Percentiles rank a stretch among this genome's conserved stretches.
These are phyloP conservation scores for Microdochium trichocladiopsis DNA, from an alignment of 2,329 filamentous ascomycete species.

Conservation along the genomic window DNA sequence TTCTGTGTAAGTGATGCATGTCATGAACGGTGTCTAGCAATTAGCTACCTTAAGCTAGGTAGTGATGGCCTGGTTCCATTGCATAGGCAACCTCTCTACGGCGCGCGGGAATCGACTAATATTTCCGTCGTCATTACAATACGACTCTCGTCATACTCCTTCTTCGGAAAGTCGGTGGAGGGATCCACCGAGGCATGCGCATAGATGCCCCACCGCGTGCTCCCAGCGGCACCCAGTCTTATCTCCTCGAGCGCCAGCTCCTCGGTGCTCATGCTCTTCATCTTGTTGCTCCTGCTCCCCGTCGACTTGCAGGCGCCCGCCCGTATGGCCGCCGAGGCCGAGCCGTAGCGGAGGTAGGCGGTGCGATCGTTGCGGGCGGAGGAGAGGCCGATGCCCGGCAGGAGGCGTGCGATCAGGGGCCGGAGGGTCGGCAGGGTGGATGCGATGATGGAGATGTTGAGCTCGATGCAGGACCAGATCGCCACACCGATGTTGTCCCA, in stretches of 20 bases:
- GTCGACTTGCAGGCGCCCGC: constrained; percentile 3
- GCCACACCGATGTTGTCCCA: constrained; percentile 22
- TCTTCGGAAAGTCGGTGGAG: not conserved
- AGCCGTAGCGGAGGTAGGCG: constrained; percentile 10
- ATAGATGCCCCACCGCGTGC: constrained; percentile 1
- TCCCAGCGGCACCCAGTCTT: not conserved
- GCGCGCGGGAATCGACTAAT: not conserved
- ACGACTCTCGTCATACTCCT: not conserved
- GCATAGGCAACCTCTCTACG: not conserved
- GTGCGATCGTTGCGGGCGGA: constrained; percentile 7
- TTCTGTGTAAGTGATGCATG: not conserved
- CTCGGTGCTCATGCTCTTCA: constrained; percentile 13
- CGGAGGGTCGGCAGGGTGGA: constrained; percentile 20
- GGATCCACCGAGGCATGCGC: constrained; percentile 2
- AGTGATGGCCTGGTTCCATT: not conserved
- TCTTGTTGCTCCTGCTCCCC: constrained; percentile 4
- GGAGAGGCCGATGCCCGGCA: constrained; percentile 7
- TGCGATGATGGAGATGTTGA: constrained; percentile 20
- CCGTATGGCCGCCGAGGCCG: constrained; percentile 3
- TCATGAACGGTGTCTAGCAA: not conserved
- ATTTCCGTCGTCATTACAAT: constrained; percentile 6
- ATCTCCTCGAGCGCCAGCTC: constrained; percentile 14
- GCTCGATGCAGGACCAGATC: constrained; percentile 22
- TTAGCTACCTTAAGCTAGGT: not conserved
- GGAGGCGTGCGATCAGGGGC: constrained; percentile 15